Evolutionary conservation across 139 green algal genomes (phyloP), one percentile per base, ranked within the genome.

Genomic region (Trebouxia sp.): DNA sequence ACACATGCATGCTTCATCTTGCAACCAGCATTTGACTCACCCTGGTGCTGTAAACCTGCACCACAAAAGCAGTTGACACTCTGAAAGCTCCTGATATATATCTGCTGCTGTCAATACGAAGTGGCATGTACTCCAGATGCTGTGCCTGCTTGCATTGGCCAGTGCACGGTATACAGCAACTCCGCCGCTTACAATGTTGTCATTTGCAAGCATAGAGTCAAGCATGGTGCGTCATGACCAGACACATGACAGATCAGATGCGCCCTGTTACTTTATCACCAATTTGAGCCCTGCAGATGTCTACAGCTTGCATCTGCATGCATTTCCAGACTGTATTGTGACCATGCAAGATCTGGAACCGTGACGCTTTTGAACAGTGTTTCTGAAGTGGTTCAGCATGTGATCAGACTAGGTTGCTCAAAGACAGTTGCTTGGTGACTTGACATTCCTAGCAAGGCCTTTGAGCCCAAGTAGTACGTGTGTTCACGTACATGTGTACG

Each of bases 191-290:
- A 69, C 14, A 26, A 28, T 24, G 75, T 7, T 50, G 58, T 24
- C 39, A 10, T 79, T 79, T 78, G 41, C 56, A 62, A 58, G 28
- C 20, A 47, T 62, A 10, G 48, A 85, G 82, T 65, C n/a, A 82
- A 79, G 55, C 76, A 51, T 10, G 28, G 37, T 37, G 28, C 9
- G 56, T 55, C 74, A 38, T 51, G 6, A 56, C 32, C 30, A 26
- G 48, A 12, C 12, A 15, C 14, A 15, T 56, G 48, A 12, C 15
- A 15, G 12, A 56, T 12, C 48, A 56, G 15, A 56, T 15, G 15
- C 12, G 14, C 14, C 15, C 15, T 56, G 48, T 15, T 56, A 15
- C 48, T 26, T 12, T 15, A 56, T 15, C 48, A 12, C 15, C 48
- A 56, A 15, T 15, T 12, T 56, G 12, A 15, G 48, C 48, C 48